Conservation (phyloP, 345 rosid species). For the Arabis hirsuta region DNA sequence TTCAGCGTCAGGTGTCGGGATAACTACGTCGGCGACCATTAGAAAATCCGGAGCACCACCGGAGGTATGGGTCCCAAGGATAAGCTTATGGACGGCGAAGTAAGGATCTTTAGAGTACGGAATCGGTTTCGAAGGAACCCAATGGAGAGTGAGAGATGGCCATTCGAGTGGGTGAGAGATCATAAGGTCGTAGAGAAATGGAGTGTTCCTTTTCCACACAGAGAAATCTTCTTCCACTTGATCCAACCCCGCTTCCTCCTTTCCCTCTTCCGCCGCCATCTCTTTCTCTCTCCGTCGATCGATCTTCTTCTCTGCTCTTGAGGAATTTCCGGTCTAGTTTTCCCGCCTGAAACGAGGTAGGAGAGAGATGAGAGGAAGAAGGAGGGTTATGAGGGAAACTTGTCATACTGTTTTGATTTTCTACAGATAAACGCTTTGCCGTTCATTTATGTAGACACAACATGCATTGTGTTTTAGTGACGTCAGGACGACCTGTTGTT, state of each 20-base stretch:
- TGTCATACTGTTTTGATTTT: constrained; percentile 5
- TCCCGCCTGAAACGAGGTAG: constrained; percentile 42
- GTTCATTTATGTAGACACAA: not conserved
- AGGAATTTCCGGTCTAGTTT: constrained; percentile 8
- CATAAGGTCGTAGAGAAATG: constrained; percentile 83
- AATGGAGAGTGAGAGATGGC: constrained; percentile 96
- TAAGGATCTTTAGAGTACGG: constrained; percentile 57
- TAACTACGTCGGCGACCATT: constrained; percentile 73
- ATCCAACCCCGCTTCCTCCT: constrained; percentile 48
- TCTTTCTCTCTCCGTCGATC: constrained; percentile 3
- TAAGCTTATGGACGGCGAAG: constrained; percentile 66
- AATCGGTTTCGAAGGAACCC: constrained; percentile 69
- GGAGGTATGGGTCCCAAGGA: constrained; percentile 90
- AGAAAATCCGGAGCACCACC: constrained; percentile 70
- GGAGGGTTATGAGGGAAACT: not conserved
- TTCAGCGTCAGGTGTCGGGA: constrained; percentile 61
- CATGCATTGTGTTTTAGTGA: constrained; percentile 3
- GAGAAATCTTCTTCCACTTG: constrained; percentile 86
- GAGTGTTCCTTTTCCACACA: constrained; percentile 93
- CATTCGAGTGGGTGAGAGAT: constrained; percentile 90
- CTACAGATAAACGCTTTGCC: not conserved
- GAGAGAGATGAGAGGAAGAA: not conserved
- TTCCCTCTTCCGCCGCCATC: constrained; percentile 53
- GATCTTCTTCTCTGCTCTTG: not conserved
- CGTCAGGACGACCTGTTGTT: not conserved